A percentile compares a stretch with the other conserved stretches of the same genome.
Evolutionary conservation across 2,329 filamentous ascomycete genomes (phyloP).

Genomic region (Lachnellula subtilissima): DNA sequence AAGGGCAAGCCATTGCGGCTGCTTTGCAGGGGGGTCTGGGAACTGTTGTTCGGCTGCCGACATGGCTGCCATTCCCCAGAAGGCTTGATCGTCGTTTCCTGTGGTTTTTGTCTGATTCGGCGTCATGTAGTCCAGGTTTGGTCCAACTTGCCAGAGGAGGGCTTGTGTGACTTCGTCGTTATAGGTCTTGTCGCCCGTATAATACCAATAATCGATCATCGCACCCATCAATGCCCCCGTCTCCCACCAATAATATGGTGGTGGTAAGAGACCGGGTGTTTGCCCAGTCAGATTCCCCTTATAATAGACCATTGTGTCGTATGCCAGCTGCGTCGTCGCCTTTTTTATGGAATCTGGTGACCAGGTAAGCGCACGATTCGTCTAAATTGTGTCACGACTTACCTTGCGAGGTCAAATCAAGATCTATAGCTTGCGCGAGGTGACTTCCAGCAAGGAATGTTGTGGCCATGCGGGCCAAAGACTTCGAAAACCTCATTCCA

Average conservation of each 20-base stretch:
- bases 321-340: constrained; percentile 33
- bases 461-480: constrained; percentile 4
- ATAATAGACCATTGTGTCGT: constrained; percentile 49
- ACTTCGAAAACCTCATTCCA: constrained; percentile 12
- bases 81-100: constrained; percentile 72
- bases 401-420: constrained; percentile 26
- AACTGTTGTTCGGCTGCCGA: constrained; percentile 66
- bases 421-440: constrained; percentile 17
- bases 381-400: constrained; percentile 2
- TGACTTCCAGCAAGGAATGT: constrained; percentile 10
- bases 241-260: constrained; percentile 54
- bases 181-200: constrained; percentile 68
- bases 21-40: constrained; percentile 45
- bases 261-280: constrained; percentile 47
- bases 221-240: constrained; percentile 68
- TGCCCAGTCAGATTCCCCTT: constrained; percentile 46
- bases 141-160: constrained; percentile 69
- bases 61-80: constrained; percentile 69
- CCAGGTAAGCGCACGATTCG: neutral
- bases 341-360: constrained; percentile 30
- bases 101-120: constrained; percentile 63
- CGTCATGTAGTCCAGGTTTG: constrained; percentile 73
- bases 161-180: constrained; percentile 64
- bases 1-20: constrained; percentile 65
- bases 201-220: constrained; percentile 80